These are phyloP conservation scores for Hanseniaspora guilliermondii DNA, from an alignment of 805 yeast species.

Conservation along the genomic window DNA sequence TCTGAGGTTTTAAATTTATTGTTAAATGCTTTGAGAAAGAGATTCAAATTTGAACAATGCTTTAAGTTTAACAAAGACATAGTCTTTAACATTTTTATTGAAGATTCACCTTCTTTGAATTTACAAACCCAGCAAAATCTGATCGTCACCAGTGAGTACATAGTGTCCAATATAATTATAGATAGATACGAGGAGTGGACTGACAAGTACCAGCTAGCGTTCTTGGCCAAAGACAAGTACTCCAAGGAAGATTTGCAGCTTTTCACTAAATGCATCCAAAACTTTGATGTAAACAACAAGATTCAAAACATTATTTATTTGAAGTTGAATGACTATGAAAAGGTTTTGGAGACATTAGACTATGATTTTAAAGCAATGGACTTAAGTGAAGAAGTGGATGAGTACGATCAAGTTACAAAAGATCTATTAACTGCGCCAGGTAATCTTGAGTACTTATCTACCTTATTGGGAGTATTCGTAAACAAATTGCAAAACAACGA, in stretches of 20 bases:
- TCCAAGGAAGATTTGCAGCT: background rate
- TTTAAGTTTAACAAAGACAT: background rate
- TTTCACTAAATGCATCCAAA: background rate
- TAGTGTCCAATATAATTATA: slow-evolving; percentile 1
- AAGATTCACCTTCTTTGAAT: background rate
- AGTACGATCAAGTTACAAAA: background rate
- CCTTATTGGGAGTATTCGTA: background rate
- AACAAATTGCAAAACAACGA: background rate
- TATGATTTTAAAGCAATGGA: background rate
- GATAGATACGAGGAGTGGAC: slow-evolving; percentile 5
- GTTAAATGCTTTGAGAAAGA: background rate
- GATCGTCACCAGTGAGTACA: slow-evolving; percentile 4
- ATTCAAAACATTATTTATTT: slow-evolving; percentile 3
- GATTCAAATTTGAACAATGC: slow-evolving; percentile 13
- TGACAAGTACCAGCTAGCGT: background rate
- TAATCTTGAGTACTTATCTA: background rate
- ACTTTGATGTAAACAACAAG: background rate
- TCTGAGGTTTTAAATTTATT: background rate
- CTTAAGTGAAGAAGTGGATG: background rate
- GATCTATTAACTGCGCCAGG: background rate
- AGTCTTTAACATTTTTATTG: background rate
- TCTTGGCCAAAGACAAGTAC: background rate
- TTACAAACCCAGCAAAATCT: background rate
- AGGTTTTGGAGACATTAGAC: background rate
- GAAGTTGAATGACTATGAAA: background rate